Conservation (phyloP, 2,329 filamentous ascomycete genomes). For the Cercospora sp. region DNA sequence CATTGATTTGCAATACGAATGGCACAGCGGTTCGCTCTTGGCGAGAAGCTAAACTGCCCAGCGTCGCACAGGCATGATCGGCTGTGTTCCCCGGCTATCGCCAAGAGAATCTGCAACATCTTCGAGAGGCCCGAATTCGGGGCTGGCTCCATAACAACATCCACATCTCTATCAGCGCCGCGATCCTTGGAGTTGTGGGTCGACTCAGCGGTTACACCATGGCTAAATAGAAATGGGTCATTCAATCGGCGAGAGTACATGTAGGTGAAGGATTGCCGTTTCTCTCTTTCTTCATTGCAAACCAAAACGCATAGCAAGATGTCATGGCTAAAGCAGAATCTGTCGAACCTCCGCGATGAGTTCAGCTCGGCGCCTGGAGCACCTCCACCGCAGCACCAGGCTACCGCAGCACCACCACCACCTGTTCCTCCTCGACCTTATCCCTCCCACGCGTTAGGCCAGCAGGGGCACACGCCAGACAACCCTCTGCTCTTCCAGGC, state of each 20-base stretch:
- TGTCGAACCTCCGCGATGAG: conserved; percentile 14
- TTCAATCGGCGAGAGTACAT: neutral
- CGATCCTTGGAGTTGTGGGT: conserved; percentile 5
- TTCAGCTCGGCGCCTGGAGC: neutral
- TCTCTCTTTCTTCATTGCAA: neutral
- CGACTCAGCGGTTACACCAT: conserved; percentile 8
- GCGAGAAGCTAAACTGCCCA: neutral
- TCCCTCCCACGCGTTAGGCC: neutral
- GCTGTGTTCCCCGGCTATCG: neutral
- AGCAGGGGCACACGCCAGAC: conserved; percentile 18
- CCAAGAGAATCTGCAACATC: neutral
- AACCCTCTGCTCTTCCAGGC: conserved; percentile 62
- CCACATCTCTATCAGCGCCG: neutral
- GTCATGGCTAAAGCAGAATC: conserved; percentile 17
- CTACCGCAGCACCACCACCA: neutral
- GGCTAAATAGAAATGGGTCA: neutral
- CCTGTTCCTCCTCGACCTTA: conserved; percentile 9
- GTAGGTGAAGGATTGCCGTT: neutral
- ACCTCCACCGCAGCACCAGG: conserved; percentile 10
- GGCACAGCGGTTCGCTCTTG: neutral
- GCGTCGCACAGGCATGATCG: neutral
- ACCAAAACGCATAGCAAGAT: conserved; percentile 2
- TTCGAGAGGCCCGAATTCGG: neutral
- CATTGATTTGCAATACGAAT: neutral
- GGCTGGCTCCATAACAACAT: neutral